Evolutionary conservation across 768 basidiomycete species (phyloP).

Genomic region (Pulveroboletus sp.): DNA sequence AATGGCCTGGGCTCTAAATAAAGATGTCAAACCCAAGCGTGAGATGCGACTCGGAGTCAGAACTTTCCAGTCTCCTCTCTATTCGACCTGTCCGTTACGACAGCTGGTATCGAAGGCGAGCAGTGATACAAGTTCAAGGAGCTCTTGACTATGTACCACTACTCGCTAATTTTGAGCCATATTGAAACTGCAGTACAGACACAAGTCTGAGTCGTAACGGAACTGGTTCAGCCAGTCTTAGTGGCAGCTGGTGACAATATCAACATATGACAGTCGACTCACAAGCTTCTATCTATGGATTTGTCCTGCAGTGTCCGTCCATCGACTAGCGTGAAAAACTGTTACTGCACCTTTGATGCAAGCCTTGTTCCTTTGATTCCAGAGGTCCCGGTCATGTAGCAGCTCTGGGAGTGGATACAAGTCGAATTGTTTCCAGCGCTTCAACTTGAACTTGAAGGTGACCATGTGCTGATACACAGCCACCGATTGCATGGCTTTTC

Average conservation of each 20-base stretch:
- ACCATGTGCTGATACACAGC: slow-evolving; percentile 11
- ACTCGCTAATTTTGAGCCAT: not conserved
- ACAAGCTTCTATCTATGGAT: not conserved
- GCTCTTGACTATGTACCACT: not conserved
- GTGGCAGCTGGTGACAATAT: no score
- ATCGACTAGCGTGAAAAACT: not conserved
- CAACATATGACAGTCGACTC: not conserved
- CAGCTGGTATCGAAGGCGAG: no score
- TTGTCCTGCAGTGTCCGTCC: not conserved
- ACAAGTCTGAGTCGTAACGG: no score
- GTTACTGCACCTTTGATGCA: not conserved
- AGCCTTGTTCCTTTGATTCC: no score
- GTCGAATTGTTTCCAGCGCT: no score
- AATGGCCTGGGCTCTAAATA: not conserved
- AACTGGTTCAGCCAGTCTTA: no score
- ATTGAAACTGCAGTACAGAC: no score
- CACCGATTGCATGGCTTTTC: slow-evolving; percentile 18
- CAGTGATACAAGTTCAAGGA: no score
- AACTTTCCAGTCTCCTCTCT: not conserved
- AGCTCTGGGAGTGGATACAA: no score
- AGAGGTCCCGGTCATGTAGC: no score
- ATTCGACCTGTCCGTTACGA: not conserved
- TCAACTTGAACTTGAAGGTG: not conserved
- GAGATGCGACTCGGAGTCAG: not conserved
- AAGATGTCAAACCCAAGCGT: not conserved